Base-by-base conservation (phyloP, 306 rosid species). In the Ceratonia siliqua region DNA sequence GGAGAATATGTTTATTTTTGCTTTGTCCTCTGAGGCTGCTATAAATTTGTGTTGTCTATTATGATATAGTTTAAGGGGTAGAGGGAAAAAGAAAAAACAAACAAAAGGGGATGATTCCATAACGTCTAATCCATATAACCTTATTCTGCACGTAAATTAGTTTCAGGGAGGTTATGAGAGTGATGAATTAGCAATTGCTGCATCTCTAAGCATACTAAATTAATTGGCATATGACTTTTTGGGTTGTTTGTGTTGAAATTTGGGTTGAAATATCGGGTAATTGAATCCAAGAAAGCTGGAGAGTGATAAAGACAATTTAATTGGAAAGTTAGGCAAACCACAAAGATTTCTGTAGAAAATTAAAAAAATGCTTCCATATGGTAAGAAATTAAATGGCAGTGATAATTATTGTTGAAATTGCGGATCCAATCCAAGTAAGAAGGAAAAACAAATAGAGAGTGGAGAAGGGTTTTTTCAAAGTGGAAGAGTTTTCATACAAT, bases 271-370 rank as follows among this genome's bases (percentile, higher is more conserved):
- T n/a, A n/a, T n/a, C n/a, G n/a, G n/a, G n/a, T n/a, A n/a, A n/a
- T 72, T 3, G 17, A 70, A 80, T 63, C 89, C 91, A 66, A 82
- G 75, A 84, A 84, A 70, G 61, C 76, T 78, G 89, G 93, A 74
- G 39, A 62, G 39, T 53, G 86, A 75, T 58, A 56, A 70, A 73
- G 84, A 61, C 69, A 70, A 32, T 32, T 66, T 42, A 18, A 55
- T 49, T 57, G 65, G 22, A 49, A 75, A 62, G 81, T 82, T 82
- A 73, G 88, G 82, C 85, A 21, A 36, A 14, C 15, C 49, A 33
- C 24, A 76, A 56, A 62, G 43, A 75, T 24, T 57, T 61, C 61
- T 15, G 0, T 0, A 27, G 75, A 27, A 68, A 75, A 15, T 10
- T 12, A 39, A 50, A 11, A 49, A 54, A 35, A 15, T 13, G 42